phyloP scores from a whole-genome alignment of 2,329 filamentous ascomycete genomes.

The Monilinia vaccinii-corymbosi region DNA sequence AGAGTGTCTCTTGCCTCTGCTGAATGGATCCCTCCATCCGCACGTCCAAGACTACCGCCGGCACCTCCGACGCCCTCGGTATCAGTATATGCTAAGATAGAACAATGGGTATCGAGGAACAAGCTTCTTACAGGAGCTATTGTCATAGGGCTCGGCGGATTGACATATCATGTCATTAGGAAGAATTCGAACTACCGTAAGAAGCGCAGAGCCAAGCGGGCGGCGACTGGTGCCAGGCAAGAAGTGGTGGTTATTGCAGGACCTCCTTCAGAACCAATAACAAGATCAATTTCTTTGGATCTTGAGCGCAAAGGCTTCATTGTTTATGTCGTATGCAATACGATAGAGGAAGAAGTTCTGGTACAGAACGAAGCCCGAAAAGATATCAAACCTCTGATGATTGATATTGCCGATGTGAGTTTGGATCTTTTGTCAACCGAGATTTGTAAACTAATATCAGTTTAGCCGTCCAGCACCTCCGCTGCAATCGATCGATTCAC shows the following conservation, averaged over 20 bases:
- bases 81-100: constrained; percentile 42
- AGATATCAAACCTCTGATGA: constrained; percentile 72
- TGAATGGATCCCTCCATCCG: constrained; percentile 63
- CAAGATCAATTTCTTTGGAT: constrained; percentile 73
- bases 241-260: constrained; percentile 86
- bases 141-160: constrained; percentile 61
- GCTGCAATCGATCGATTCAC: constrained; percentile 64
- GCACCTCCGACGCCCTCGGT: constrained; percentile 11
- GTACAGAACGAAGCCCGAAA: constrained; percentile 67
- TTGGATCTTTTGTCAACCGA: not conserved
- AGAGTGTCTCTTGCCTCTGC: constrained; percentile 59
- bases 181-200: constrained; percentile 49
- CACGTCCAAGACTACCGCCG: constrained; percentile 50
- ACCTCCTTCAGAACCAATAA: constrained; percentile 76
- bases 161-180: constrained; percentile 38
- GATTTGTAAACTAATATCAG: constrained; percentile 13
- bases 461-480: constrained; percentile 57
- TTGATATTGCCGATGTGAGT: constrained; percentile 74
- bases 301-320: constrained; percentile 88
- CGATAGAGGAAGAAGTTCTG: constrained; percentile 72
- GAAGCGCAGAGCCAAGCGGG: constrained; percentile 68
- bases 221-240: constrained; percentile 72
- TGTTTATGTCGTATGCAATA: constrained; percentile 81
- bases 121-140: constrained; percentile 65
- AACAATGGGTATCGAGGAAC: constrained; percentile 65